Conservation (phyloP, 352 stramenopile genomes). For the Phytopythium ostracodes region DNA sequence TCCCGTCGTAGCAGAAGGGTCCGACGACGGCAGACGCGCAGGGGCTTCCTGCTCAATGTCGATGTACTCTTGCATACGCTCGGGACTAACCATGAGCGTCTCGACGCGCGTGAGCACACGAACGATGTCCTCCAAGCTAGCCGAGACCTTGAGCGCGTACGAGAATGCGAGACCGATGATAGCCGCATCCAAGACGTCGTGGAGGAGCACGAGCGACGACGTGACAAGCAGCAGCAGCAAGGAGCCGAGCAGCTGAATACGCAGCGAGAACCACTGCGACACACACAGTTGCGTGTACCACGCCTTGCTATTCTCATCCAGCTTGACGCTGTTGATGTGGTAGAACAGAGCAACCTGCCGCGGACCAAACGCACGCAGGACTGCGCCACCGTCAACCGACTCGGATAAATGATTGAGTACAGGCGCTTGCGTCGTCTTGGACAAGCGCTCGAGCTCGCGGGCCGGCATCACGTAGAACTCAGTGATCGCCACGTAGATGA, state of each 20-base stretch:
- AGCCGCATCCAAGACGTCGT: slow-evolving; percentile 42
- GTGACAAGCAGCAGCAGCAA: slow-evolving; percentile 81
- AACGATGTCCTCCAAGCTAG: slow-evolving; percentile 76
- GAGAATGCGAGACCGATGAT: slow-evolving; percentile 83
- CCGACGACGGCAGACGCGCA: slow-evolving; percentile 31
- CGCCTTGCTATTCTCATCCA: slow-evolving; percentile 41
- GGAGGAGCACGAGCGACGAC: slow-evolving; percentile 42
- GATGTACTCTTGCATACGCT: slow-evolving; percentile 88
- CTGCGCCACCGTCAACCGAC: slow-evolving; percentile 34
- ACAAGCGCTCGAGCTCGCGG: slow-evolving; percentile 45
- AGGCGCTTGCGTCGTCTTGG: slow-evolving; percentile 40
- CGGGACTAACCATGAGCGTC: slow-evolving; percentile 86
- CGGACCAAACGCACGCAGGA: slow-evolving; percentile 55
- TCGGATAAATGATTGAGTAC: slow-evolving; percentile 53
- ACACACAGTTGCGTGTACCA: slow-evolving; percentile 35
- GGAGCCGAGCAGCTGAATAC: slow-evolving; percentile 76
- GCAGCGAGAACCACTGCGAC: slow-evolving; percentile 42
- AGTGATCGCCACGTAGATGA: slow-evolving; percentile 69
- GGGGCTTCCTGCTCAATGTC: slow-evolving; percentile 40
- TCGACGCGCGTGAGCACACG: slow-evolving; percentile 50
- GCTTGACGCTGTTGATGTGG: slow-evolving; percentile 21
- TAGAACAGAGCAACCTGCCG: slow-evolving; percentile 39
- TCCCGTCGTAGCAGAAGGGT: slow-evolving; percentile 30
- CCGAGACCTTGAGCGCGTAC: slow-evolving; percentile 87
- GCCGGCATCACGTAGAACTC: slow-evolving; percentile 45